Base-by-base conservation (phyloP, 2,329 filamentous ascomycete species). In the Pseudogymnoascus pannorum region DNA sequence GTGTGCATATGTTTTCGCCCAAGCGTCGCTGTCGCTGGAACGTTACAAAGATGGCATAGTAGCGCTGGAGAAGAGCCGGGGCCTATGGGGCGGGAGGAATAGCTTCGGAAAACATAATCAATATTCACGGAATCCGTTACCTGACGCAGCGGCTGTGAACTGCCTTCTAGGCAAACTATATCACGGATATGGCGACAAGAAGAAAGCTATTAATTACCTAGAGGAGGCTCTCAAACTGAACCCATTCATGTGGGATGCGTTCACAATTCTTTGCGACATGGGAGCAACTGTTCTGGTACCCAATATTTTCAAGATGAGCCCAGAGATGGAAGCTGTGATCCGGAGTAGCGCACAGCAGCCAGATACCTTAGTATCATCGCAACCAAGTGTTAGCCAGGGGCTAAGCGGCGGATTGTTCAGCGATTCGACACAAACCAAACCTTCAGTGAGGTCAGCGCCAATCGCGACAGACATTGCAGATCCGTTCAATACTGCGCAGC, bases 221-320 rank as follows among this genome's bases (percentile, higher is more conserved):
- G 91, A 96, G 67, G 91, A 95, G 63, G 86, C 92, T 5, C 77
- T 99, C 68, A 95, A 92, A 75, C 74, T 87, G 60, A 99, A 97
- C 70, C 92, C 94, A 1, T 93, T 97, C 74, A 94, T 96, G 84
- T 99, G 94, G 94, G 94, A 99, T 78, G 92, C 93, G 0, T 97
- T 97, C 69, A 86, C 87, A 20, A 88, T 85, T 14, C 81, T 99
- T 6, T 96, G 92, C 72, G 92, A 97, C 71, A 90, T 84, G 86
- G 90, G 91, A 3, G 87, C 91, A 48, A 87, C 86, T 66, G 81
- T 97, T 60, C 86, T 89, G 61, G 86, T 94, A 8, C 83, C 87
- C 24, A 96, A 95, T 69, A 89, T 97, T 64, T 99, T 96, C 77
- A 91, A 87, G 71, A 77, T 88, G 68, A 91, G 82, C 14, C 76